Percentiles rank a stretch among this genome's conserved stretches.
phyloP scores from a whole-genome alignment of 164 flowering plant species.

The Piper longum region DNA sequence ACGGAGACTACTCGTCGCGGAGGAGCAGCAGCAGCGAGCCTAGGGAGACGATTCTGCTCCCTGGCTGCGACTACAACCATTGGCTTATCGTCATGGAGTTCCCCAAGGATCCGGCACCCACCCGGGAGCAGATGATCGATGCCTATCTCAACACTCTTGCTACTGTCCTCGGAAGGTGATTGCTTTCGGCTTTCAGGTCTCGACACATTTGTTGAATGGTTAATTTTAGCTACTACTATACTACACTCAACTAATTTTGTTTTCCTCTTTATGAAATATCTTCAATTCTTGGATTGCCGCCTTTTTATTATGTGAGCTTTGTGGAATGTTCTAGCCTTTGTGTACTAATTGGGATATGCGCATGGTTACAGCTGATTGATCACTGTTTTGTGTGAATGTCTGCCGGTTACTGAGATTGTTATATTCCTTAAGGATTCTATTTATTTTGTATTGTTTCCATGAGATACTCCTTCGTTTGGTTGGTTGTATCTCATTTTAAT shows the following conservation, averaged over 20 bases:
- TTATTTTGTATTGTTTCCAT: background rate
- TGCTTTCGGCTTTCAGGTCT: too few species aligned
- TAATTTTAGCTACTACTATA: too few species aligned
- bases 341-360: too few species aligned
- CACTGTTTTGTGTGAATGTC: too few species aligned
- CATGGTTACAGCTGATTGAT: too few species aligned
- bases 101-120: constrained; percentile 90
- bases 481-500: background rate
- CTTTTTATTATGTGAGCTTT: too few species aligned
- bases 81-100: constrained; percentile 99
- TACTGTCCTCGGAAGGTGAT: constrained; percentile 86
- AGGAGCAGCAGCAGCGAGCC: constrained; percentile 62
- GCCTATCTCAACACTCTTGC: constrained; percentile 90
- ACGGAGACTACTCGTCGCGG: constrained; percentile 41
- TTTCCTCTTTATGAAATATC: too few species aligned
- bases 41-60: constrained; percentile 82
- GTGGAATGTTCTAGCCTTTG: too few species aligned
- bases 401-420: background rate
- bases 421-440: background rate
- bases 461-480: background rate
- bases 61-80: constrained; percentile 93
- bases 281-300: too few species aligned
- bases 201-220: too few species aligned
- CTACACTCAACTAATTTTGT: too few species aligned
- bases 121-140: constrained; percentile 95